Evolutionary conservation across 805 yeast genomes (phyloP).

Genomic region (Starmerella kuoi): DNA sequence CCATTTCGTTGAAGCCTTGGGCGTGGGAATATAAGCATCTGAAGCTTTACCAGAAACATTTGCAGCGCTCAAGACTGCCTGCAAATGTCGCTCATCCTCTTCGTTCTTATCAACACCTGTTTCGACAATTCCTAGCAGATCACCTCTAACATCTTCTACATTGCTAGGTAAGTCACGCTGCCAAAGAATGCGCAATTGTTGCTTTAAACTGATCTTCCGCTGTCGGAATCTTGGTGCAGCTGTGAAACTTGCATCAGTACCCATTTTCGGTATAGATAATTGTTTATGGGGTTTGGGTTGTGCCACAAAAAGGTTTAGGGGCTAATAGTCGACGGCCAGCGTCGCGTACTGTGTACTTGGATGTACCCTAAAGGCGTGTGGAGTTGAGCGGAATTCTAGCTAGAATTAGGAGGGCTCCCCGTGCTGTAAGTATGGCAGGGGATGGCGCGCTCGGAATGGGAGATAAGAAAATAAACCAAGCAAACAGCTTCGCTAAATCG

Average conservation of each 20-base stretch:
- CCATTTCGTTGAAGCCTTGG: slow-evolving; percentile 84
- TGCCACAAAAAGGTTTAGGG: background rate
- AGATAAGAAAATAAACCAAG: no score
- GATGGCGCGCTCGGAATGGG: no score
- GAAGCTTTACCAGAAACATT: slow-evolving; percentile 32
- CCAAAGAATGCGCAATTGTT: slow-evolving; percentile 61
- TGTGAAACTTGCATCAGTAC: background rate
- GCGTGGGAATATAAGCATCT: slow-evolving; percentile 79
- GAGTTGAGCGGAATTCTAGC: no score
- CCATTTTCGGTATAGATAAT: background rate
- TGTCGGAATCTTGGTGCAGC: slow-evolving; percentile 67
- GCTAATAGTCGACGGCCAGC: slow-evolving; percentile 3
- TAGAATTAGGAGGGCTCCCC: no score
- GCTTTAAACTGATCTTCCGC: slow-evolving; percentile 87
- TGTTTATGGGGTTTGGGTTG: background rate
- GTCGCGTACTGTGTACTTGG: background rate
- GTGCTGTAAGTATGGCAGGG: no score
- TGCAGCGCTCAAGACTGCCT: slow-evolving; percentile 74
- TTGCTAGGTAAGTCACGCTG: slow-evolving; percentile 71
- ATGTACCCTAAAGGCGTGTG: background rate
- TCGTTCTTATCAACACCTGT: slow-evolving; percentile 98
- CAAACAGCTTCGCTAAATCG: no score
- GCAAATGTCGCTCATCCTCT: slow-evolving; percentile 92
- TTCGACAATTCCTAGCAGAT: slow-evolving; percentile 66
- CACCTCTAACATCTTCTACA: slow-evolving; percentile 73